Evolutionary conservation across 805 yeast genomes (phyloP).

Genomic region (Myxozyma udenii): DNA sequence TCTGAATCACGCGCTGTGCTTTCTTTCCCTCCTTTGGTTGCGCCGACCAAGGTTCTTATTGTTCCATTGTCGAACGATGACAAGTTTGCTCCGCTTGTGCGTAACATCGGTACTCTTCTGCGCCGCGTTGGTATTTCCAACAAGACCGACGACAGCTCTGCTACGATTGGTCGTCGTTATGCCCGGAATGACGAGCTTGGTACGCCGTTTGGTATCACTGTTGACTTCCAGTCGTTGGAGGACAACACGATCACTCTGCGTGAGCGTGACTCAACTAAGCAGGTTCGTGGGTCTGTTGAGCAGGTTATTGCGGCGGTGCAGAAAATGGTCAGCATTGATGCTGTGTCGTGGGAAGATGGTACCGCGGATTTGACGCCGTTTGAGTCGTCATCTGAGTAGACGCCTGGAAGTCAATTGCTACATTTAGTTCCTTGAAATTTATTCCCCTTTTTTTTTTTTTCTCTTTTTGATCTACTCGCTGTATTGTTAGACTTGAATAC

Average conservation of each 20-base stretch:
- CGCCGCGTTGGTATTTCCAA: constrained; percentile 83
- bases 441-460: neutral
- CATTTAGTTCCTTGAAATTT: neutral
- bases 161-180: constrained; percentile 95
- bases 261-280: constrained; percentile 95
- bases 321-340: constrained; percentile 63
- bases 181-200: constrained; percentile 98
- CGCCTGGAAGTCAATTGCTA: too few species aligned
- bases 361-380: constrained; percentile 69
- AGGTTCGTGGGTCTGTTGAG: constrained; percentile 85
- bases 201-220: constrained; percentile 97
- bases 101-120: constrained; percentile 64
- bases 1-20: constrained; percentile 83
- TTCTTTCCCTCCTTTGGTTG: constrained; percentile 90
- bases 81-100: constrained; percentile 70
- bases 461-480: neutral
- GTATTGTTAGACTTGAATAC: neutral
- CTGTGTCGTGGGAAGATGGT: constrained; percentile 81
- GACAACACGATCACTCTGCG: constrained; percentile 89
- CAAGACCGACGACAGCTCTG: constrained; percentile 95
- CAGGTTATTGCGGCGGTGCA: constrained; percentile 69
- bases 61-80: constrained; percentile 90
- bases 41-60: constrained; percentile 94
- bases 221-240: constrained; percentile 87
- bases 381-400: constrained; percentile 45